phyloP scores from a whole-genome alignment of 148 eudicot species.

The Heliamphora exappendiculata region DNA sequence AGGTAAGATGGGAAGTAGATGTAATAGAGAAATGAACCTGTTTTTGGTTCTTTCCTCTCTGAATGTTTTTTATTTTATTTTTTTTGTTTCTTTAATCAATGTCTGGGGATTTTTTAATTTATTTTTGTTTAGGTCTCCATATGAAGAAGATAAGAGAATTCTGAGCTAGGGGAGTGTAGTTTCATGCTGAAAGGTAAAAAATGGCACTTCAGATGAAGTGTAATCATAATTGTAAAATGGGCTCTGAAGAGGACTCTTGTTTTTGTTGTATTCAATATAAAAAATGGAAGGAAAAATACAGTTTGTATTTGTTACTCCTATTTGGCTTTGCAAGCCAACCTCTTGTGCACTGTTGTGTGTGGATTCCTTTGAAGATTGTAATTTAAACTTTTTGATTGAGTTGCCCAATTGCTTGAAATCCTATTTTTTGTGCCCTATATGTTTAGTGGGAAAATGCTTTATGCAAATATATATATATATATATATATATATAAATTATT shows the following conservation, averaged over 20 bases:
- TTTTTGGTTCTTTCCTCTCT: not conserved
- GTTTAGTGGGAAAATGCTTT: too few species aligned
- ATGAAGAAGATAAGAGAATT: not conserved
- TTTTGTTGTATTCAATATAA: not conserved
- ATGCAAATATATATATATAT: too few species aligned
- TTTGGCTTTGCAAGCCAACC: not conserved
- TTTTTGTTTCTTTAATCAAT: conserved; percentile 1
- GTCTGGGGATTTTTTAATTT: not conserved
- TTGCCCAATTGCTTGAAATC: not conserved
- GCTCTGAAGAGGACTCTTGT: not conserved
- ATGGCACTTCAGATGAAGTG: conserved; percentile 13
- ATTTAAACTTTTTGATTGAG: not conserved
- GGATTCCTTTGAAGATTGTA: not conserved
- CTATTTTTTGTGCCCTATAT: too few species aligned
- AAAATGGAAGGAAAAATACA: not conserved
- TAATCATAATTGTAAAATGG: not conserved
- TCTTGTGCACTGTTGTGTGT: not conserved
- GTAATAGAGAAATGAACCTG: not conserved
- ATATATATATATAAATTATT: too few species aligned
- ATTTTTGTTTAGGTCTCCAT: not conserved
- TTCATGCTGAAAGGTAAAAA: conserved; percentile 1
- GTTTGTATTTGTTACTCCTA: not conserved
- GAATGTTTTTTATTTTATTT: too few species aligned
- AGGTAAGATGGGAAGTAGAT: conserved; percentile 7
- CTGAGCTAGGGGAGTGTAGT: not conserved